Evolutionary conservation across 139 green algal genomes (phyloP).

Genomic region (Eudorina sp.): DNA sequence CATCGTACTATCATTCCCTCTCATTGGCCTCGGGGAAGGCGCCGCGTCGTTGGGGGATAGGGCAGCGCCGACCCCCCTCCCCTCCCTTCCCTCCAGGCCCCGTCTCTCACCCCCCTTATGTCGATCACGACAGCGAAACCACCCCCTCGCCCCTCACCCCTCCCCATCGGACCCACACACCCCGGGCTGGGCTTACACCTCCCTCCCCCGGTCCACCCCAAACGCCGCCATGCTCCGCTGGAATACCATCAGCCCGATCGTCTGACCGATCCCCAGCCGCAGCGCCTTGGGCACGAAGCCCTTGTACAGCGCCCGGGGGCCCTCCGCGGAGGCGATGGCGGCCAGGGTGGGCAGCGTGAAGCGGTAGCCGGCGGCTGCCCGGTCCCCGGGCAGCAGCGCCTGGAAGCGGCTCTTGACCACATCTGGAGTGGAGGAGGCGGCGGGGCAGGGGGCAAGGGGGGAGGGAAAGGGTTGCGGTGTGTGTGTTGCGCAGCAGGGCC

Average conservation of each 20-base stretch:
- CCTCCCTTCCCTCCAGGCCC: too few species aligned
- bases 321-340: conserved; percentile 41
- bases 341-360: conserved; percentile 36
- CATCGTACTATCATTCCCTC: too few species aligned
- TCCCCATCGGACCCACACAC: too few species aligned
- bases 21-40: too few species aligned
- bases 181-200: too few species aligned
- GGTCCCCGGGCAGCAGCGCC: conserved; percentile 40
- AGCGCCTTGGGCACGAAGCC: conserved; percentile 73
- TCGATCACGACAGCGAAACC: too few species aligned
- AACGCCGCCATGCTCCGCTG: conserved; percentile 45
- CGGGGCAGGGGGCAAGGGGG: background rate
- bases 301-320: conserved; percentile 59
- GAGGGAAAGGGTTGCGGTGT: too few species aligned
- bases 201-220: background rate
- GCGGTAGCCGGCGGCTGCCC: conserved; percentile 18
- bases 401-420: conserved; percentile 67
- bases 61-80: too few species aligned
- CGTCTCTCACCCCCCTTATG: too few species aligned
- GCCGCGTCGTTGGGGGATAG: too few species aligned
- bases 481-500: too few species aligned
- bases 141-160: background rate
- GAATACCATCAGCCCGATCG: conserved; percentile 69
- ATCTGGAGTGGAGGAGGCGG: conserved; percentile 31
- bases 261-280: conserved; percentile 67